Percentiles rank a stretch among this genome's conserved stretches.
These are phyloP conservation scores for Hydnum rufescens DNA, from an alignment of 768 basidiomycete genomes.

Conservation along the genomic window DNA sequence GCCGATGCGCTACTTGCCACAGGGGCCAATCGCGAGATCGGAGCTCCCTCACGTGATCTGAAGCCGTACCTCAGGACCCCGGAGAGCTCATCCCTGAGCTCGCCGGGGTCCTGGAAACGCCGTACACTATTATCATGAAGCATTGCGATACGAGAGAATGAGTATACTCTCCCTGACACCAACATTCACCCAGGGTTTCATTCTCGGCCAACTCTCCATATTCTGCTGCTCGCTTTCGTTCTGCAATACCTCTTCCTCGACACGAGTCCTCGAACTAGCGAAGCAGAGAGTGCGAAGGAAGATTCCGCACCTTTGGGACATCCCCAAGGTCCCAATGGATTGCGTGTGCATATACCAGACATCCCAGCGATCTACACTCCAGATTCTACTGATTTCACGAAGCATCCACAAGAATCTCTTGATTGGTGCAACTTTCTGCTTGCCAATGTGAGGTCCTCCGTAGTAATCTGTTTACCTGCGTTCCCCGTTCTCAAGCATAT, in stretches of 20 bases:
- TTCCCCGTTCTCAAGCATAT: neutral
- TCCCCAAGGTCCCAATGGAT: too few relatives aligned
- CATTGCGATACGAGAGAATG: too few relatives aligned
- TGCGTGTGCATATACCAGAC: too few relatives aligned
- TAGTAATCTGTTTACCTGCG: neutral
- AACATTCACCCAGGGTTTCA: slow-evolving; percentile 88
- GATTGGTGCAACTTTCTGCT: slow-evolving; percentile 85
- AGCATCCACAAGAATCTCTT: slow-evolving; percentile 35
- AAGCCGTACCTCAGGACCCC: too few relatives aligned
- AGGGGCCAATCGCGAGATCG: too few relatives aligned
- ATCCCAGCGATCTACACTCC: neutral
- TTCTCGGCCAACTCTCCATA: slow-evolving; percentile 83
- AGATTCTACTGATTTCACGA: neutral
- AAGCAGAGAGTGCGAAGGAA: too few relatives aligned
- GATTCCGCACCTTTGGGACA: too few relatives aligned
- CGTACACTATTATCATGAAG: too few relatives aligned
- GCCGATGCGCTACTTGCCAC: too few relatives aligned
- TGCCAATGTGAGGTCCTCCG: slow-evolving; percentile 40
- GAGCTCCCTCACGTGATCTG: too few relatives aligned
- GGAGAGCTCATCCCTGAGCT: too few relatives aligned
- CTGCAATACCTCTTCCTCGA: slow-evolving; percentile 94
- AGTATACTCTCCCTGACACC: slow-evolving; percentile 51
- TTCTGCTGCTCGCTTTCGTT: slow-evolving; percentile 49
- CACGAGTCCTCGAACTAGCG: slow-evolving; percentile 23
- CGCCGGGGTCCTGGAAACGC: too few relatives aligned